These are phyloP conservation scores for Bothriochloa decipiens DNA, from an alignment of 176 grass and related monocot genomes.

Conservation along the genomic window DNA sequence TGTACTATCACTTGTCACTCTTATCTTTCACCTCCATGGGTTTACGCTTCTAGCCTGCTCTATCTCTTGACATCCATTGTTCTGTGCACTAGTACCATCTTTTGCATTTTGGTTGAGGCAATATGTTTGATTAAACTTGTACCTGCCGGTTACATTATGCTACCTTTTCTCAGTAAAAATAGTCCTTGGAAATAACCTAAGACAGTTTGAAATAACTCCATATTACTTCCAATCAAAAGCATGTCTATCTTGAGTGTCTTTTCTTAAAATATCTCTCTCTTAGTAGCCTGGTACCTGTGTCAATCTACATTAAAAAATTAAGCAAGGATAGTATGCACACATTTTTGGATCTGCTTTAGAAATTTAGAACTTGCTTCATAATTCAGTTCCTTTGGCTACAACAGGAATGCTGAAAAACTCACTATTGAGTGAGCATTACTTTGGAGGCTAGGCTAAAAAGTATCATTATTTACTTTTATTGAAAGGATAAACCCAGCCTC, in stretches of 20 bases:
- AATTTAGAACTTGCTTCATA: background rate
- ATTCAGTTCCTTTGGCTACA: conserved; percentile 3
- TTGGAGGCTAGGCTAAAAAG: too few relatives aligned
- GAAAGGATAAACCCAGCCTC: too few relatives aligned
- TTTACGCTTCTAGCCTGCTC: background rate
- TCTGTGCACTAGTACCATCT: background rate
- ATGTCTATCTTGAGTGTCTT: background rate
- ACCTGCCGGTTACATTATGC: background rate
- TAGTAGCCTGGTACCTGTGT: conserved; percentile 3
- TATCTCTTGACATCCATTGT: too few relatives aligned
- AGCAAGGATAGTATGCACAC: background rate
- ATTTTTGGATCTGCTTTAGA: conserved; percentile 10
- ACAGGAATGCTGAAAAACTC: conserved; percentile 26
- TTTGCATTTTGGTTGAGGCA: background rate
- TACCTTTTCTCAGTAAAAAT: background rate
- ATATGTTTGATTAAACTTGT: background rate
- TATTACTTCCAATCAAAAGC: background rate
- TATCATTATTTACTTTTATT: too few relatives aligned
- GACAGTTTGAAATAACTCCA: background rate
- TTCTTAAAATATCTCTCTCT: conserved; percentile 19
- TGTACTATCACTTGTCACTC: background rate
- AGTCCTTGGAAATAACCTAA: background rate
- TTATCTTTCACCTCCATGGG: background rate
- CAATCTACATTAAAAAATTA: conserved; percentile 23
- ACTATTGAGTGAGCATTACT: too few relatives aligned